A percentile compares a stretch with the other conserved stretches of the same genome.
Conservation (phyloP, 2,329 filamentous ascomycete genomes). For the Trichoderma citrinoviride region DNA sequence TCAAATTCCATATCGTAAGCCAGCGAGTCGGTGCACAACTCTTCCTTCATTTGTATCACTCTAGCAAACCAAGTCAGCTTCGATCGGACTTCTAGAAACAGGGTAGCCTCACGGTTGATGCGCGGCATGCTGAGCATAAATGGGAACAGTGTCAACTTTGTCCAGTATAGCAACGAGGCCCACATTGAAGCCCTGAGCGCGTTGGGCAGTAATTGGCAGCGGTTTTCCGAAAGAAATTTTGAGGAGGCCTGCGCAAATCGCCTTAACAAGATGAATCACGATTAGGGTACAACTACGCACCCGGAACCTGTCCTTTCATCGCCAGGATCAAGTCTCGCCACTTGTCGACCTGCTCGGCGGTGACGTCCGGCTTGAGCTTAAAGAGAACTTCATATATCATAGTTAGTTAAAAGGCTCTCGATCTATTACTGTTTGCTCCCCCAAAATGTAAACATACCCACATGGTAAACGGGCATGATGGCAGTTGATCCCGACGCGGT, state of each 20-base stretch:
- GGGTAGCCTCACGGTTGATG: neutral
- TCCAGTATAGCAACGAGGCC: neutral
- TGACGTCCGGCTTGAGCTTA: neutral
- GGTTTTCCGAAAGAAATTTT: neutral
- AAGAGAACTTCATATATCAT: neutral
- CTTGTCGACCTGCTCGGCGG: neutral
- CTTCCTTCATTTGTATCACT: neutral
- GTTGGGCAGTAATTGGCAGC: neutral
- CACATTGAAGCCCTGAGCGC: neutral
- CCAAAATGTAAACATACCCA: neutral
- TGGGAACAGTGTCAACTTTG: neutral
- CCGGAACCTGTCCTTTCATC: neutral
- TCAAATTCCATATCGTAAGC: constrained; percentile 7
- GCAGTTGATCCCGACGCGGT: neutral
- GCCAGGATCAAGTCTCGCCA: neutral
- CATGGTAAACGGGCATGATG: neutral
- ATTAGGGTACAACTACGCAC: neutral
- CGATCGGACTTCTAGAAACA: neutral
- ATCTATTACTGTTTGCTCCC: neutral
- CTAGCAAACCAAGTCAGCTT: neutral
- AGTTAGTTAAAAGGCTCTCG: neutral
- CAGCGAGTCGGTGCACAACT: neutral
- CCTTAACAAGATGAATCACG: neutral
- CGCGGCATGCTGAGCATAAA: neutral
- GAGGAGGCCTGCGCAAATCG: neutral